Evolutionary conservation across 2,329 filamentous ascomycete species (phyloP).

Genomic region (Pyrenophora tritici-repentis): DNA sequence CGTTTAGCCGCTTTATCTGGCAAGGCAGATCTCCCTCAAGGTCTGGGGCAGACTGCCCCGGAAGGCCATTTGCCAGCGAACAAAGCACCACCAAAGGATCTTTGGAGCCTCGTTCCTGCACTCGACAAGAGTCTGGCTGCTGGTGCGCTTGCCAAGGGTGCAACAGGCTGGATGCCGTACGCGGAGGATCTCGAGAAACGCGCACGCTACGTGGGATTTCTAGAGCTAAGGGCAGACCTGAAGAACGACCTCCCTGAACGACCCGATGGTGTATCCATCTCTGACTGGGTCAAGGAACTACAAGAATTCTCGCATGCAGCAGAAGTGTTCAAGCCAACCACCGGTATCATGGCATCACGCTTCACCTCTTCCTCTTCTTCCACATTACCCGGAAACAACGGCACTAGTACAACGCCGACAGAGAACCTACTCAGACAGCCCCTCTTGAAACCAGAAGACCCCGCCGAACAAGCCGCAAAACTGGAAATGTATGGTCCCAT

Average conservation of each 20-base stretch:
- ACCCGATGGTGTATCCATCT: constrained; percentile 57
- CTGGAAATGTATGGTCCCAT: constrained; percentile 91
- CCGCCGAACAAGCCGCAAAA: constrained; percentile 83
- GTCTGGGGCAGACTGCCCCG: constrained; percentile 72
- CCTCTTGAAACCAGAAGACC: constrained; percentile 67
- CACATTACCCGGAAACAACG: constrained; percentile 27
- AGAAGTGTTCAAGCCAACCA: constrained; percentile 87
- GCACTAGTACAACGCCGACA: constrained; percentile 30
- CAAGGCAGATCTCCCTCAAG: constrained; percentile 75
- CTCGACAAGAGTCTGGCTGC: constrained; percentile 50
- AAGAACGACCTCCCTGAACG: constrained; percentile 63
- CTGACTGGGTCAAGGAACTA: constrained; percentile 82
- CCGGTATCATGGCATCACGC: constrained; percentile 87
- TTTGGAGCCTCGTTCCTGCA: constrained; percentile 55
- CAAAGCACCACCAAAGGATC: constrained; percentile 62
- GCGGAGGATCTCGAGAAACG: constrained; percentile 80
- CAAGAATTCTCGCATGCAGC: constrained; percentile 76
- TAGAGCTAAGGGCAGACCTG: constrained; percentile 73
- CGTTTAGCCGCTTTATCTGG: constrained; percentile 77
- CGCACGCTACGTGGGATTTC: constrained; percentile 77
- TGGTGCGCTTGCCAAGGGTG: constrained; percentile 54
- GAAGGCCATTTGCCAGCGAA: constrained; percentile 67
- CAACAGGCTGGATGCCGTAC: constrained; percentile 78
- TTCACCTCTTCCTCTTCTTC: constrained; percentile 70
- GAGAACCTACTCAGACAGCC: constrained; percentile 53